These are phyloP conservation scores for Argentina anserina DNA, from an alignment of 306 rosid genomes.

Conservation along the genomic window DNA sequence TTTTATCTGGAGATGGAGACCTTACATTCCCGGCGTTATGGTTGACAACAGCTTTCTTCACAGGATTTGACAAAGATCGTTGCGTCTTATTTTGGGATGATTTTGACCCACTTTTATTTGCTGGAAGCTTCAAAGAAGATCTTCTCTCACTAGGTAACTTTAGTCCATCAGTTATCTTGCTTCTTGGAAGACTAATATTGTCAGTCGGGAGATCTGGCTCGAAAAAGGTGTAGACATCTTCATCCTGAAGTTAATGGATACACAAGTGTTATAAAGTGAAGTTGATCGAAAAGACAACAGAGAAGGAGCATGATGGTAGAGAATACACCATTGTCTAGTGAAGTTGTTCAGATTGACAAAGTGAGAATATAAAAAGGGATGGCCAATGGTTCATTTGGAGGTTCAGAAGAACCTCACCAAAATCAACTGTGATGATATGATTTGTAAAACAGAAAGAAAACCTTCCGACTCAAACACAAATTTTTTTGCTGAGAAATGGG, in stretches of 20 bases:
- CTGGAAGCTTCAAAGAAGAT: slow-evolving; percentile 45
- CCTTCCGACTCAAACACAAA: background rate
- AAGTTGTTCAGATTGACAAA: background rate
- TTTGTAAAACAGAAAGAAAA: background rate
- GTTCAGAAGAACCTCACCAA: background rate
- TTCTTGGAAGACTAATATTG: slow-evolving; percentile 40
- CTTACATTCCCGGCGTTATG: slow-evolving; percentile 36
- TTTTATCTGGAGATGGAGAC: slow-evolving; percentile 54
- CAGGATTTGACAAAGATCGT: slow-evolving; percentile 34
- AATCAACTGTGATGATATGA: background rate
- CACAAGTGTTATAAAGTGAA: too few relatives aligned
- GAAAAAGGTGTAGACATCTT: slow-evolving; percentile 85
- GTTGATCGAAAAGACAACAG: background rate
- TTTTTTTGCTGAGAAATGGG: background rate
- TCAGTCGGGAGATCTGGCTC: slow-evolving; percentile 79
- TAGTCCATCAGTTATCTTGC: slow-evolving; percentile 47
- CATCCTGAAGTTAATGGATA: slow-evolving; percentile 86
- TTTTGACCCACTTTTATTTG: slow-evolving; percentile 45
- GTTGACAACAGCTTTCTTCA: slow-evolving; percentile 46
- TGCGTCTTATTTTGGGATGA: slow-evolving; percentile 50
- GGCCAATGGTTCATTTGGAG: background rate
- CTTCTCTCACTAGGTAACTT: slow-evolving; percentile 54
- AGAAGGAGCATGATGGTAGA: background rate
- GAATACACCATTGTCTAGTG: background rate
- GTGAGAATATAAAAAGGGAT: background rate